Conservation (phyloP, 2,329 filamentous ascomycete genomes). For the Akanthomyces lecanii region DNA sequence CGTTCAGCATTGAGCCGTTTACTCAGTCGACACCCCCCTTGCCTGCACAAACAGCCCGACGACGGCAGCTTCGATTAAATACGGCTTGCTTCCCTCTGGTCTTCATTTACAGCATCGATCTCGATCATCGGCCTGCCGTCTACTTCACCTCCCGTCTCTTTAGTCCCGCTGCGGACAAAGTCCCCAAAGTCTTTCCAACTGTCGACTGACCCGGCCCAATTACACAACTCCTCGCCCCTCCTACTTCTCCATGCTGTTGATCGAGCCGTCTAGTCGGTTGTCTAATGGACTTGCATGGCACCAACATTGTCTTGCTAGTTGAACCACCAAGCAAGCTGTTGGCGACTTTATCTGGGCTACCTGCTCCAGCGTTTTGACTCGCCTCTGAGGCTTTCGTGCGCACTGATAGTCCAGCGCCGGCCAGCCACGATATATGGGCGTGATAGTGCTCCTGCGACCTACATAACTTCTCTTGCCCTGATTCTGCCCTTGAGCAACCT, state of each 20-base stretch:
- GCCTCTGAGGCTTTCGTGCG: neutral
- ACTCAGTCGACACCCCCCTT: neutral
- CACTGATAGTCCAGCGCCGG: neutral
- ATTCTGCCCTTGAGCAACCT: neutral
- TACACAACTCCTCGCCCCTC: neutral
- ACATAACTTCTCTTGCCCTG: neutral
- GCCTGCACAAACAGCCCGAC: neutral
- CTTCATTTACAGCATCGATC: neutral
- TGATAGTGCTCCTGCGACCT: neutral
- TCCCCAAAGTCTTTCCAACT: neutral
- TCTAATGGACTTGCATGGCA: neutral
- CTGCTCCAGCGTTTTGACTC: neutral
- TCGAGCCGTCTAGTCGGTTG: neutral
- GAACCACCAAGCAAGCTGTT: neutral
- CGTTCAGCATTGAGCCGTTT: neutral
- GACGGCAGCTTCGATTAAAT: neutral
- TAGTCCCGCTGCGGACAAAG: neutral
- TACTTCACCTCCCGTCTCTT: neutral
- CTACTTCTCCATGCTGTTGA: slow-evolving; percentile 3
- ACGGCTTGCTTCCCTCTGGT: neutral
- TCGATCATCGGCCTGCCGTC: neutral
- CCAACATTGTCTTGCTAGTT: neutral
- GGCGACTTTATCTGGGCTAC: neutral
- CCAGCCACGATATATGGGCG: neutral
- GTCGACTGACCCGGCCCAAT: neutral